These are phyloP conservation scores for Hydrangea macrophylla DNA, from an alignment of 148 eudicot species.

Conservation along the genomic window DNA sequence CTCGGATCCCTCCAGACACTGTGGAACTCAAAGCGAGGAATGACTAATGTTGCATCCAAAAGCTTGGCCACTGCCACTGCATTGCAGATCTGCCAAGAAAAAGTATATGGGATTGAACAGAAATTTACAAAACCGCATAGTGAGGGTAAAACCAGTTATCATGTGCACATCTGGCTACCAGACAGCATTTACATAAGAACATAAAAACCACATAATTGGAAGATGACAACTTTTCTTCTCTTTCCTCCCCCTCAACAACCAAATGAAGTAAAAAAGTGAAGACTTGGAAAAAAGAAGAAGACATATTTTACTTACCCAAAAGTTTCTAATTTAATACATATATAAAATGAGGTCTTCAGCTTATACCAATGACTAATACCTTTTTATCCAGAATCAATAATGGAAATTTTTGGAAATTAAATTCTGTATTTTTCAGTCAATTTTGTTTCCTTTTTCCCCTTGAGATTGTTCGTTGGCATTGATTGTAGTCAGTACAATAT, in stretches of 20 bases:
- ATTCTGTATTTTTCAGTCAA: not conserved
- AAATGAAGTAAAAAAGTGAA: not conserved
- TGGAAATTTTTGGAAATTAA: not conserved
- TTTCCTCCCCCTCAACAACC: not conserved
- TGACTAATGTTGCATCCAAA: constrained; percentile 65
- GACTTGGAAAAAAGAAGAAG: not conserved
- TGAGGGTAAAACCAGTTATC: not conserved
- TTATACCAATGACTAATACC: not conserved
- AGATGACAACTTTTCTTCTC: not conserved
- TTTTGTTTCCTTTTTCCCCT: not conserved
- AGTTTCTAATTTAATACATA: too few species aligned
- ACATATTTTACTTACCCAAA: too few species aligned
- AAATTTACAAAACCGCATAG: not conserved
- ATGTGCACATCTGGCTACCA: not conserved
- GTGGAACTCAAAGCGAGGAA: constrained; percentile 73
- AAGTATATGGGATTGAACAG: constrained; percentile 1
- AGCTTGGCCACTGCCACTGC: constrained; percentile 88
- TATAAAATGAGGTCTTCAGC: not conserved
- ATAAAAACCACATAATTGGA: not conserved
- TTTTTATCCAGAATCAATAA: not conserved
- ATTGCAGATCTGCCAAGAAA: constrained; percentile 71
- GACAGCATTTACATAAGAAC: too few species aligned
- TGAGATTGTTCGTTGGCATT: not conserved
- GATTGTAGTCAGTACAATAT: not conserved
- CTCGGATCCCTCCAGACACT: constrained; percentile 86